phyloP scores from a whole-genome alignment of 176 grass and related monocot species.

The Areca catechu region DNA sequence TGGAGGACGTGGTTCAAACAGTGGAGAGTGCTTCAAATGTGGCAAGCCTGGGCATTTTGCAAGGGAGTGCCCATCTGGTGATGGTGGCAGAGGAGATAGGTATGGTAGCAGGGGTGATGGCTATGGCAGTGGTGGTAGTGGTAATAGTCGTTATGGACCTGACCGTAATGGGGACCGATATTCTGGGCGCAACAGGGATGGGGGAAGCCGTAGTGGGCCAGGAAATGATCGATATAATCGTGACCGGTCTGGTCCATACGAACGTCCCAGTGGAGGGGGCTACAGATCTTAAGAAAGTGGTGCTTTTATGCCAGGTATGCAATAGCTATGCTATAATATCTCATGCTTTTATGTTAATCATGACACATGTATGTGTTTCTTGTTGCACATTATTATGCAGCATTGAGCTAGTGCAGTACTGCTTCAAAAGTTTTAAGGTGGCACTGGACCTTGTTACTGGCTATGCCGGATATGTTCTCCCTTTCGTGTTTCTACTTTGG shows the following conservation, averaged over 20 bases:
- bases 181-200: conserved; percentile 32
- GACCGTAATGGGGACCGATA: conserved; percentile 38
- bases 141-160: conserved; percentile 36
- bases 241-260: conserved; percentile 47
- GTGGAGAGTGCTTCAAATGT: conserved; percentile 51
- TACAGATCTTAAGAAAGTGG: conserved; percentile 23
- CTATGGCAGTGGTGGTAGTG: conserved; percentile 24
- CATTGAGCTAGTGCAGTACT: conserved; percentile 17
- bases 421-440: conserved; percentile 5
- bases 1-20: conserved; percentile 27
- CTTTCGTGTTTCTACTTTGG: conserved; percentile 23
- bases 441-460: conserved; percentile 18
- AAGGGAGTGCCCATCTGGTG: conserved; percentile 54
- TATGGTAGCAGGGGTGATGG: conserved; percentile 34
- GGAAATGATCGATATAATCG: conserved; percentile 31
- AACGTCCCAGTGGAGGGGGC: conserved; percentile 31
- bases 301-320: conserved; percentile 25
- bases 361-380: conserved; percentile 12
- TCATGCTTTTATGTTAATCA: conserved; percentile 4
- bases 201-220: conserved; percentile 31
- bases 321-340: background rate
- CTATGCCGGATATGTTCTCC: conserved; percentile 10
- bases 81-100: conserved; percentile 53
- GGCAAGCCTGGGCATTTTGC: conserved; percentile 53
- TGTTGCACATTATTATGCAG: conserved; percentile 19